Percentiles rank a stretch among this genome's conserved stretches.
phyloP scores from a whole-genome alignment of 495 filamentous ascomycete species.

The Annulohypoxylon maeteangense region DNA sequence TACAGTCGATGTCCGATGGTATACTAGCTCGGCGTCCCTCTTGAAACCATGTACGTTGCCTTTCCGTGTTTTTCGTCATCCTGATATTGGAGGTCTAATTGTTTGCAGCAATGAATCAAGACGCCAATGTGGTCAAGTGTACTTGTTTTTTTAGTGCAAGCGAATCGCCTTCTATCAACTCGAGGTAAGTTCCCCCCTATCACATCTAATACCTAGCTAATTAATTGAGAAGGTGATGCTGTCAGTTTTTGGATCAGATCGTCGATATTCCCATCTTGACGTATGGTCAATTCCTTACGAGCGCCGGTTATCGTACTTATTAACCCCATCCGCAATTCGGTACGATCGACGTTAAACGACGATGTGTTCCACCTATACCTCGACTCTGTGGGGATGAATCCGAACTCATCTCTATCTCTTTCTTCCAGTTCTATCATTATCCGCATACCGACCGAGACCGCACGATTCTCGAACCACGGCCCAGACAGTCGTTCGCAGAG shows the following conservation, averaged over 20 bases:
- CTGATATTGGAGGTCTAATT: background rate
- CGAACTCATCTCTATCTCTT: slow-evolving; percentile 5
- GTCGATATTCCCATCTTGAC: slow-evolving; percentile 11
- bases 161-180: background rate
- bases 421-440: slow-evolving; percentile 26
- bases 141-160: background rate
- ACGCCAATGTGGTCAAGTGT: background rate
- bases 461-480: slow-evolving; percentile 31
- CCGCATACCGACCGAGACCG: slow-evolving; percentile 15
- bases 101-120: background rate
- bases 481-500: slow-evolving; percentile 20
- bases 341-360: slow-evolving; percentile 30
- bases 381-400: slow-evolving; percentile 12
- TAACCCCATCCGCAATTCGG: slow-evolving; percentile 24
- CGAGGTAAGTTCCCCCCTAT: background rate
- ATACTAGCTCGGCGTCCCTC: background rate
- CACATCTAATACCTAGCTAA: background rate
- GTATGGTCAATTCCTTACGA: slow-evolving; percentile 19
- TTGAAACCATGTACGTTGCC: background rate
- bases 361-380: slow-evolving; percentile 17
- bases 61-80: background rate
- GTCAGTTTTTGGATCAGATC: slow-evolving; percentile 1
- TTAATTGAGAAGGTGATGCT: background rate
- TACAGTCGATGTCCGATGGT: background rate
- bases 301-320: background rate